These are phyloP conservation scores for Lanmaoa rubissima DNA, from an alignment of 768 basidiomycete species.

Conservation along the genomic window DNA sequence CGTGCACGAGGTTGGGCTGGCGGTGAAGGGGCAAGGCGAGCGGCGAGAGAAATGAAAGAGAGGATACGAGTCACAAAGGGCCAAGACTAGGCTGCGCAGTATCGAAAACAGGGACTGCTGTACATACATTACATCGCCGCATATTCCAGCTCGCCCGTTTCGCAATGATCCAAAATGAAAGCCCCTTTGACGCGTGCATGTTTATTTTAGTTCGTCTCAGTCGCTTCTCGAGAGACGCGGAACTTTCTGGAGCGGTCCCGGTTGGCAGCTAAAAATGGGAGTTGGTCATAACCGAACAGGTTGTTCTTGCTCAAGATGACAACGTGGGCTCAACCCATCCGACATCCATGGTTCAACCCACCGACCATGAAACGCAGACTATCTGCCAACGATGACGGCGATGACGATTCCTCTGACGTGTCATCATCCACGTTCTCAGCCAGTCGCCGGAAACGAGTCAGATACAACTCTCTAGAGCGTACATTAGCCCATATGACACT, in stretches of 20 bases:
- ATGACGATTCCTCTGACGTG: slow-evolving; percentile 7
- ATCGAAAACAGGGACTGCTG: neutral
- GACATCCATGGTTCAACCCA: slow-evolving; percentile 46
- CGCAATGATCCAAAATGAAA: neutral
- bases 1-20: slow-evolving; percentile 80
- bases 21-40: slow-evolving; percentile 63
- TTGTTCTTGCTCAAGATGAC: slow-evolving; percentile 16
- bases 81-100: slow-evolving; percentile 12
- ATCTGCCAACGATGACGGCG: slow-evolving; percentile 19
- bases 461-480: slow-evolving; percentile 50
- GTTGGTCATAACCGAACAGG: neutral
- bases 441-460: slow-evolving; percentile 49
- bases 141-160: slow-evolving; percentile 10
- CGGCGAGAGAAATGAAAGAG: slow-evolving; percentile 46
- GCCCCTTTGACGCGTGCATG: neutral
- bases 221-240: neutral
- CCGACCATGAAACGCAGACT: slow-evolving; percentile 42
- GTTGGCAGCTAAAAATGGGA: neutral
- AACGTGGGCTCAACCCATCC: slow-evolving; percentile 35
- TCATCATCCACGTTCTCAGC: slow-evolving; percentile 34
- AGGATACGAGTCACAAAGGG: slow-evolving; percentile 29
- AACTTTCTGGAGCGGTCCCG: slow-evolving; percentile 11
- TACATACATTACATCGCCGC: slow-evolving; percentile 11
- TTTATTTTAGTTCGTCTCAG: neutral
- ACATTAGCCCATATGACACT: slow-evolving; percentile 55